Percentiles rank a stretch among this genome's conserved stretches.
phyloP scores from a whole-genome alignment of 2,329 filamentous ascomycete species.

The Fusarium sp. region DNA sequence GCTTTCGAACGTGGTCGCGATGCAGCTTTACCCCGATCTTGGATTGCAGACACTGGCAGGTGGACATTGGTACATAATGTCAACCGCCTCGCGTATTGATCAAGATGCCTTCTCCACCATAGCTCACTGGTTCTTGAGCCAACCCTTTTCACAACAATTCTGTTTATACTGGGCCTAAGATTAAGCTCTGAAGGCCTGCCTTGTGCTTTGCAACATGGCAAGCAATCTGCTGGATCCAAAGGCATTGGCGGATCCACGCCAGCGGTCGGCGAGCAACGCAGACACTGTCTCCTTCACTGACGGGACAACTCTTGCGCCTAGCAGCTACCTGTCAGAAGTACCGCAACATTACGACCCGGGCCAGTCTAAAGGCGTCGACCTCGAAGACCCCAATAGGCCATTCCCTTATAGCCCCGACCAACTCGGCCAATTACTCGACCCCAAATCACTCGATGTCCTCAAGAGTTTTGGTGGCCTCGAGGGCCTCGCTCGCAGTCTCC shows the following conservation, averaged over 20 bases:
- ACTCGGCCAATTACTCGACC: slow-evolving; percentile 80
- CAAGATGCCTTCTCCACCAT: slow-evolving; percentile 13
- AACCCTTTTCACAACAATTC: neutral
- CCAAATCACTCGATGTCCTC: slow-evolving; percentile 78
- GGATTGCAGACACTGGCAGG: neutral
- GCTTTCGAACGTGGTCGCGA: neutral
- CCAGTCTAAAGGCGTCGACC: neutral
- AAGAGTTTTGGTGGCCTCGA: slow-evolving; percentile 76
- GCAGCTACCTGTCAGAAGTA: slow-evolving; percentile 7
- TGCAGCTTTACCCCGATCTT: neutral
- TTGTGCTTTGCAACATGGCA: slow-evolving; percentile 19
- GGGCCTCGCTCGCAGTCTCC: slow-evolving; percentile 77
- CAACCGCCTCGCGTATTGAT: slow-evolving; percentile 14
- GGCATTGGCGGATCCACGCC: slow-evolving; percentile 25
- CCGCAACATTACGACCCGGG: slow-evolving; percentile 9
- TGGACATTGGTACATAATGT: slow-evolving; percentile 11
- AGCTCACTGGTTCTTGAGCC: neutral
- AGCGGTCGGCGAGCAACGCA: slow-evolving; percentile 29
- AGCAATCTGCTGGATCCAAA: slow-evolving; percentile 33
- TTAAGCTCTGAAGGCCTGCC: neutral
- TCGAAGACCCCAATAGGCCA: neutral
- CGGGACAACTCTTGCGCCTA: slow-evolving; percentile 27
- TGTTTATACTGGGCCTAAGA: neutral
- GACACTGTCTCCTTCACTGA: slow-evolving; percentile 18
- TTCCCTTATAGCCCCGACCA: slow-evolving; percentile 3